These are phyloP conservation scores for Phytophthora litchii DNA, from an alignment of 352 stramenopile species.

Conservation along the genomic window DNA sequence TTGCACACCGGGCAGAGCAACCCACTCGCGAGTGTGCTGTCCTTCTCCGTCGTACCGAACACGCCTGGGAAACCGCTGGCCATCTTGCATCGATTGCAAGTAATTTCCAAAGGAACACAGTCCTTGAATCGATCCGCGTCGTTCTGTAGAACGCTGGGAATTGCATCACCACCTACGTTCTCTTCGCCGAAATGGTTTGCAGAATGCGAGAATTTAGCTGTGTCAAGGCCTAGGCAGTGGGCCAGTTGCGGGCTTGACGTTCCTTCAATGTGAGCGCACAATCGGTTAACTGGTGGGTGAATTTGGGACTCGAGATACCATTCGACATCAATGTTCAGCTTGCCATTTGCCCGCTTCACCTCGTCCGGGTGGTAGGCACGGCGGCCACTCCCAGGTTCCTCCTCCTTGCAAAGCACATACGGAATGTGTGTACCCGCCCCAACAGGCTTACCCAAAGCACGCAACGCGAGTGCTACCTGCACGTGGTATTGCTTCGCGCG, in stretches of 20 bases:
- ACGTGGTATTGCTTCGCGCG: slow-evolving; percentile 97
- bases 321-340: slow-evolving; percentile 94
- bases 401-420: slow-evolving; percentile 96
- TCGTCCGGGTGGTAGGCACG: slow-evolving; percentile 91
- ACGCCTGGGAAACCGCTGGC: slow-evolving; percentile 77
- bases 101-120: slow-evolving; percentile 78
- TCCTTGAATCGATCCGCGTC: slow-evolving; percentile 91
- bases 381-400: slow-evolving; percentile 73
- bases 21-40: slow-evolving; percentile 46
- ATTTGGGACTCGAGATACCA: slow-evolving; percentile 98
- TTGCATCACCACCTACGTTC: slow-evolving; percentile 83
- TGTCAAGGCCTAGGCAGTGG: slow-evolving; percentile 96
- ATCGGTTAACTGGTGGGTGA: slow-evolving; percentile 96
- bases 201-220: slow-evolving; percentile 92
- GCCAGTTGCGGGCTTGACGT: slow-evolving; percentile 95
- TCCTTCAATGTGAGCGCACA: slow-evolving; percentile 99
- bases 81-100: slow-evolving; percentile 71
- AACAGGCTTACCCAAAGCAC: slow-evolving; percentile 95
- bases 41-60: slow-evolving; percentile 48
- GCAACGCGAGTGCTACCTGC: slow-evolving; percentile 96
- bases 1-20: slow-evolving; percentile 77
- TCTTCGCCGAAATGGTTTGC: slow-evolving; percentile 85
- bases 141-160: slow-evolving; percentile 87
- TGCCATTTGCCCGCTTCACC: slow-evolving; percentile 69
- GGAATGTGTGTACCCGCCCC: slow-evolving; percentile 99